These are phyloP conservation scores for Ophiosphaerella herpotricha DNA, from an alignment of 2,329 filamentous ascomycete genomes.

Conservation along the genomic window DNA sequence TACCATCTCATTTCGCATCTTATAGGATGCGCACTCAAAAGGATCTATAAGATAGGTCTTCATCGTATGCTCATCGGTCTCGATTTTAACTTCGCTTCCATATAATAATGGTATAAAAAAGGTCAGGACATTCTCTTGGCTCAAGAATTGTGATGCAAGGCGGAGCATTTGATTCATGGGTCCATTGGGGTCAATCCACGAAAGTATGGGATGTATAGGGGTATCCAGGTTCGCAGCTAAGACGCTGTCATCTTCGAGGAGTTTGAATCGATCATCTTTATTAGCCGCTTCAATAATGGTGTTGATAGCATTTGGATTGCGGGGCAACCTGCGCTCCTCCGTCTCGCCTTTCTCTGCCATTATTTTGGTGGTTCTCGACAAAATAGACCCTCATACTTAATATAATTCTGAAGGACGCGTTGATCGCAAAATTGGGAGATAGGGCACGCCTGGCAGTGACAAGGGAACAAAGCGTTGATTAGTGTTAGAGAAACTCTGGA, in stretches of 20 bases:
- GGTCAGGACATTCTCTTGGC: conserved; percentile 29
- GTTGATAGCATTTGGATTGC: conserved; percentile 14
- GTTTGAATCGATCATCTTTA: conserved; percentile 35
- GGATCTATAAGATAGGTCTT: conserved; percentile 32
- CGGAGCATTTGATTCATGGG: conserved; percentile 30
- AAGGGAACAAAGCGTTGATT: conserved; percentile 18
- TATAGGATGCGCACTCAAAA: conserved; percentile 10
- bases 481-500: not conserved
- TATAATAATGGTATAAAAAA: conserved; percentile 39
- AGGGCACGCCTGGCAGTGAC: not conserved
- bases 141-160: conserved; percentile 41
- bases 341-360: conserved; percentile 6
- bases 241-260: conserved; percentile 31
- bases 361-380: not conserved
- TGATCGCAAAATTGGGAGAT: too few relatives aligned
- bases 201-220: conserved; percentile 38
- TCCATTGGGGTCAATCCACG: conserved; percentile 16
- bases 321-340: conserved; percentile 5
- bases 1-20: conserved; percentile 15
- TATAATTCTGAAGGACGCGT: not conserved
- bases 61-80: not conserved
- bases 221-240: conserved; percentile 30
- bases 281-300: conserved; percentile 29
- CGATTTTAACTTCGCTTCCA: conserved; percentile 20
- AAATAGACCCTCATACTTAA: not conserved